Base-by-base conservation (phyloP, 2,329 filamentous ascomycete species). In the Madurella fahalii region DNA sequence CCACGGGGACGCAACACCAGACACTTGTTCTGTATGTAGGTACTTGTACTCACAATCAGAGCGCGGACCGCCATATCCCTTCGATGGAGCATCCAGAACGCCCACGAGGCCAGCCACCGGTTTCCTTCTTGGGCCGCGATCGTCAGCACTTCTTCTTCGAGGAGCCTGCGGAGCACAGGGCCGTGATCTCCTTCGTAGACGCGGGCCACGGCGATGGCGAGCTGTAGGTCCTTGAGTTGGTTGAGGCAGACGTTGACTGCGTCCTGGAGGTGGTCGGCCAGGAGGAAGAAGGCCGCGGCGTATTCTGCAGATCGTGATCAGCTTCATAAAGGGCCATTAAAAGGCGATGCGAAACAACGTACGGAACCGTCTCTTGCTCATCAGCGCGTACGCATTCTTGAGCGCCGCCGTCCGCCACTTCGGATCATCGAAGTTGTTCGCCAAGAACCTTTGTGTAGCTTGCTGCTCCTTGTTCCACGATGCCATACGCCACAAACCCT, bases 401-500 rank as follows among this genome's bases (percentile, higher is more conserved):
- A 95, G 75, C 0, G 94, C 94, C 4, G 90, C 84, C 1, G 89
- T 95, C 68, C 83, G 88, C 89, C 94, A 97, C 62, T 89, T 87
- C 0, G 85, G 80, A 58, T 96, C 89, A 4, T 83, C 79, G 69
- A 99, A 99, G 68, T 97, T 91, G 65, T 96, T 95, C n/a, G 86
- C 81, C 18, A 99, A 76, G 31, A 99, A 78, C 57, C 82, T 84
- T 56, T 86, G 82, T 0, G 94, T 99, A 0, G 87, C 84, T 2
- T 71, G 76, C 70, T 97, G 94, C 69, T 99, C 95, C 54, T 81
- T 83, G 64, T 95, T 87, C 86, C 94, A 94, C 40, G 77, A 84
- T 5, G 94, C 92, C 82, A 97, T 96, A 16, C 95, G 84, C 94
- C 94, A 99, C 0, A 99, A 77, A 0, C 91, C 92, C 61, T 95